A percentile compares a stretch with the other conserved stretches of the same genome.
Conservation (phyloP, 2,329 filamentous ascomycete species). For the Bipolaris oryzae region DNA sequence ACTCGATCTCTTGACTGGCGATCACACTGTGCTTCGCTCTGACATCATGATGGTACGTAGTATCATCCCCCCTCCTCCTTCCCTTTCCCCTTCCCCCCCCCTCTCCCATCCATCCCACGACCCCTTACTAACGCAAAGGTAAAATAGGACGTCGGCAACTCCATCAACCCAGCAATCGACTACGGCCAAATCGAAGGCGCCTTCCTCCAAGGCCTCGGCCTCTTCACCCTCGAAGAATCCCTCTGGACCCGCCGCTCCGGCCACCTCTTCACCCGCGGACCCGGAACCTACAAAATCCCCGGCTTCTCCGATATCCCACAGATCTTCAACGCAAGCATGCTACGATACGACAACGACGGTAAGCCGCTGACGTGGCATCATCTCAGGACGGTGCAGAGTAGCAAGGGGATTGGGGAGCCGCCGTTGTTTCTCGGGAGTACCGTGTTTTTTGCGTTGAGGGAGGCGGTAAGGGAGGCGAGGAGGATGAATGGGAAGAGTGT, state of each 20-base stretch:
- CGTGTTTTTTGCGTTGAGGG: slow-evolving; percentile 85
- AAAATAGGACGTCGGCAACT: slow-evolving; percentile 73
- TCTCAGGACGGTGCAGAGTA: slow-evolving; percentile 80
- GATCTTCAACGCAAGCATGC: slow-evolving; percentile 77
- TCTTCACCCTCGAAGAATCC: slow-evolving; percentile 78
- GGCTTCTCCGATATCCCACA: slow-evolving; percentile 88
- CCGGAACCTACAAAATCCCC: slow-evolving; percentile 82
- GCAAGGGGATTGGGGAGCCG: slow-evolving; percentile 75
- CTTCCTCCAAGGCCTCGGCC: slow-evolving; percentile 77
- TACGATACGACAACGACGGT: slow-evolving; percentile 67
- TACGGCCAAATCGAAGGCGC: slow-evolving; percentile 84
- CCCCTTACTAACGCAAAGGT: slow-evolving; percentile 7
- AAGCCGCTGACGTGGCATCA: slow-evolving; percentile 75
- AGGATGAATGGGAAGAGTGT: slow-evolving; percentile 49
- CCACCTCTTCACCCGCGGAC: slow-evolving; percentile 67
- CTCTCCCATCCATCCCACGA: no score
- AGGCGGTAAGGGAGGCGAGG: slow-evolving; percentile 77
- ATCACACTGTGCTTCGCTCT: slow-evolving; percentile 84
- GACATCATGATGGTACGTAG: slow-evolving; percentile 93
- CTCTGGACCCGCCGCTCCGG: slow-evolving; percentile 69
- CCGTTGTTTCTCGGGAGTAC: slow-evolving; percentile 78
- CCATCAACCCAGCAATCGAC: slow-evolving; percentile 78
- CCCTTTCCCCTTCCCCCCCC: no score
- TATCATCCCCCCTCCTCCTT: neutral
- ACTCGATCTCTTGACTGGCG: slow-evolving; percentile 87